Base-by-base conservation (phyloP, 192 early-diverging fungal species). In the Backusella circina region DNA sequence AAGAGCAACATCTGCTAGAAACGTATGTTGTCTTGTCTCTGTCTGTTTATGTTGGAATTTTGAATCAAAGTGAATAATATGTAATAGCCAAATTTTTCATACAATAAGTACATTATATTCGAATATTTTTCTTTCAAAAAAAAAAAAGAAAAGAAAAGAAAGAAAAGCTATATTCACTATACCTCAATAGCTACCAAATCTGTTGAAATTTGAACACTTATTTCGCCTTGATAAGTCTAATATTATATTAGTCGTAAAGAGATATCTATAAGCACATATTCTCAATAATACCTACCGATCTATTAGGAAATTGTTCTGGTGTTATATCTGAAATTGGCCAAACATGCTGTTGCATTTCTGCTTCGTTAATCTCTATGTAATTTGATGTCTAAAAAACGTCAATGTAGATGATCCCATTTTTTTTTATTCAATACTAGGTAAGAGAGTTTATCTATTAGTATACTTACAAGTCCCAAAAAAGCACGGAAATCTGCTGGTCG, bases 11-110 rank as follows among this genome's bases (percentile, higher is more conserved):
- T 15, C 2, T 47, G 66, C 47, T 1, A 75, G 36, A 3, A 75
- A 31, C 3, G 74, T 75, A 26, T 75, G 47, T 30, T 75, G 74
- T 39, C 74, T 44, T 54, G 36, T 44, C 23, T 75, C 74, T 30
- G 39, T 67, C 67, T 75, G 26, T n/a, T 36, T 30, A 32, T 28
- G 5, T 15, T 35, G 7, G 32, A 6, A 6, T 6, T 50, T 50
- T 50, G n/a, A 50, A 7, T n/a, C 7, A n/a, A 7, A 50, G 4
- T 0, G n/a, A 3, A 50, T 21, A 21, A 7, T 21, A n/a, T 50
- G n/a, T 21, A n/a, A 50, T 3, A 50, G 7, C n/a, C 2, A 50
- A 18, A 50, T n/a, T 6, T 50, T 50, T 50, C 16, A 21, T 12
- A 21, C n/a, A 41, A 41, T 41, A 41, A 41, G n/a, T 50, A 50